phyloP scores from a whole-genome alignment of 1,284 basidiomycete genomes.

The Cryptococcus sp. region DNA sequence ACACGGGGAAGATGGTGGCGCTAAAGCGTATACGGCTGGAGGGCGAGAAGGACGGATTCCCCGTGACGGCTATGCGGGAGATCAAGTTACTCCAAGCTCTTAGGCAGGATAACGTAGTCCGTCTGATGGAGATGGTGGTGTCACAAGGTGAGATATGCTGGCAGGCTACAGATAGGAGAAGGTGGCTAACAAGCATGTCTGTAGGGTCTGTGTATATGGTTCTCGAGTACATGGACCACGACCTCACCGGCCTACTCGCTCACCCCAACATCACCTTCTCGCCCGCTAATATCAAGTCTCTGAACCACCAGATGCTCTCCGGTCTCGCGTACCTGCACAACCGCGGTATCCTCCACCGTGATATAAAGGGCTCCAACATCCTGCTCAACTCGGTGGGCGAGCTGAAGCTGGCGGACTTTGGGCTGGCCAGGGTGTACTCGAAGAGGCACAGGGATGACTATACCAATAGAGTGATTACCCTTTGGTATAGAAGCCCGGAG shows the following conservation, averaged over 20 bases:
- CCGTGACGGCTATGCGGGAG: conserved; percentile 97
- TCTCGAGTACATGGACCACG: conserved; percentile 99
- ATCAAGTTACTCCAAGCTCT: conserved; percentile 95
- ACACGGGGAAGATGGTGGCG: conserved; percentile 74
- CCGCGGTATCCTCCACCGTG: conserved; percentile 92
- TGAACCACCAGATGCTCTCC: conserved; percentile 89
- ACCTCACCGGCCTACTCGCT: conserved; percentile 89
- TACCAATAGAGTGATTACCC: conserved; percentile 96
- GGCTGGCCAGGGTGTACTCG: conserved; percentile 89
- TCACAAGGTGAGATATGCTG: conserved; percentile 70
- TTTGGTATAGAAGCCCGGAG: conserved; percentile 98
- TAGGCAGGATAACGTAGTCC: conserved; percentile 83
- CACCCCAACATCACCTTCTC: conserved; percentile 83
- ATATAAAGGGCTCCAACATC: conserved; percentile 98
- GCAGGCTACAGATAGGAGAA: no score
- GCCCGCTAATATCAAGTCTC: conserved; percentile 86
- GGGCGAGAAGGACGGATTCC: conserved; percentile 94
- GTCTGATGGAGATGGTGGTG: conserved; percentile 96
- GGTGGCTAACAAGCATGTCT: not conserved
- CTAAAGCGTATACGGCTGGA: conserved; percentile 99
- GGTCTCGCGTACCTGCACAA: conserved; percentile 93
- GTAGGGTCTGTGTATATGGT: conserved; percentile 97
- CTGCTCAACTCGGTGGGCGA: conserved; percentile 89
- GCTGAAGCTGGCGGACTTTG: conserved; percentile 96
- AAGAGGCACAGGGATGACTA: conserved; percentile 80